These are phyloP conservation scores for Betula pendula DNA, from an alignment of 306 rosid species.

Conservation along the genomic window DNA sequence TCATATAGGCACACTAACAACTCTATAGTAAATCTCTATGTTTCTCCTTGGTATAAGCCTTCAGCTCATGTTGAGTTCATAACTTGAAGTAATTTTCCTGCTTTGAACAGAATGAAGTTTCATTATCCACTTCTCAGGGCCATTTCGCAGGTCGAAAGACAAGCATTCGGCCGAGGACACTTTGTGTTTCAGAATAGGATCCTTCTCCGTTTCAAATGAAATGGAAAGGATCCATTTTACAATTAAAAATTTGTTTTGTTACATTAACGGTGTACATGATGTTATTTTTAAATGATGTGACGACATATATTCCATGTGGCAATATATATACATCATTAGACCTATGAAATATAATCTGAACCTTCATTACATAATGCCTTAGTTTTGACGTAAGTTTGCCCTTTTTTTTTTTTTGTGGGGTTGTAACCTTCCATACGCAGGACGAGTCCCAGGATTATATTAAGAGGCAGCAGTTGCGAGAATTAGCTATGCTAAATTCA, in stretches of 20 bases:
- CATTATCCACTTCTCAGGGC: conserved; percentile 9
- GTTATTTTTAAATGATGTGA: too few species aligned
- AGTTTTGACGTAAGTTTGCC: conserved; percentile 15
- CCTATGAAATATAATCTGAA: too few species aligned
- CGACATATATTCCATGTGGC: too few species aligned
- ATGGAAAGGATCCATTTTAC: too few species aligned
- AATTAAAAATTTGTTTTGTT: too few species aligned
- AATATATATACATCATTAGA: too few species aligned
- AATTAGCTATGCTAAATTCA: conserved; percentile 84
- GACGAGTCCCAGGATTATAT: conserved; percentile 91
- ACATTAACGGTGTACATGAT: too few species aligned
- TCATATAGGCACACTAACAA: not conserved
- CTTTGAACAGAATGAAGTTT: not conserved
- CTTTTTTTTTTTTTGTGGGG: conserved; percentile 17
- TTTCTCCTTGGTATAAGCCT: conserved; percentile 1
- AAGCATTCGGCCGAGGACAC: not conserved
- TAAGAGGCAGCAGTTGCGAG: conserved; percentile 92
- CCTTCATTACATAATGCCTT: not conserved
- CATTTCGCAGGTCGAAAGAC: conserved; percentile 11
- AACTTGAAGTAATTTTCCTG: conserved; percentile 8
- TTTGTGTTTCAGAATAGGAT: not conserved
- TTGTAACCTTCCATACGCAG: conserved; percentile 45
- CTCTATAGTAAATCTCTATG: not conserved
- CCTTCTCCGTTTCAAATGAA: too few species aligned
- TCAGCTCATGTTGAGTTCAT: conserved; percentile 1